Percentiles rank a stretch among this genome's conserved stretches.
These are phyloP conservation scores for Hygrophoropsis aurantiaca DNA, from an alignment of 768 basidiomycete genomes.

Conservation along the genomic window DNA sequence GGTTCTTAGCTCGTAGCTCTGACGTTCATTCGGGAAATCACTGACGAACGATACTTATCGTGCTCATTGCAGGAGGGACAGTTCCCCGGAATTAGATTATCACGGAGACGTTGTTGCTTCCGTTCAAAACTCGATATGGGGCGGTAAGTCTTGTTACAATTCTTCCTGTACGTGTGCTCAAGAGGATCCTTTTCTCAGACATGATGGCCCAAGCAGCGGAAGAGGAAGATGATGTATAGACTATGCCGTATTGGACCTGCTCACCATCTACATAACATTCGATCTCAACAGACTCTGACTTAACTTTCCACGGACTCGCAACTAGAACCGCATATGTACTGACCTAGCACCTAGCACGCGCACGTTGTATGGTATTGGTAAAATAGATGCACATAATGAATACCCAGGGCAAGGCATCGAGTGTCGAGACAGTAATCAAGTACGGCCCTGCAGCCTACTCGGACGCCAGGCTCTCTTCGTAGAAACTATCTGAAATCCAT, in stretches of 20 bases:
- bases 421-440: too few species aligned
- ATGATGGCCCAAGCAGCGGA: conserved; percentile 49
- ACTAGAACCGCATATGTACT: not conserved
- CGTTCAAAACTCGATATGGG: conserved; percentile 71
- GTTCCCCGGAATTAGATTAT: conserved; percentile 11
- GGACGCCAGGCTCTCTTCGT: conserved; percentile 24
- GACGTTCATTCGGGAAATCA: not conserved
- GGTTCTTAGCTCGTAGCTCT: conserved; percentile 19
- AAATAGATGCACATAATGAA: too few species aligned
- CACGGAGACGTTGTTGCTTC: conserved; percentile 47
- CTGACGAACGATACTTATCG: not conserved
- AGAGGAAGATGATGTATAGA: conserved; percentile 35
- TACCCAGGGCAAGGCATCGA: too few species aligned
- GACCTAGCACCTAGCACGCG: not conserved
- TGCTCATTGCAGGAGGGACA: conserved; percentile 7
- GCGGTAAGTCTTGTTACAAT: conserved; percentile 44
- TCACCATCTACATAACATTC: not conserved
- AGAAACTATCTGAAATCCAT: conserved; percentile 69
- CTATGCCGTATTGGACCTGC: not conserved
- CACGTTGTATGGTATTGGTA: too few species aligned
- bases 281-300: not conserved
- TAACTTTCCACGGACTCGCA: conserved; percentile 9
- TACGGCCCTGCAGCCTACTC: conserved; percentile 11
- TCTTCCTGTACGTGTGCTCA: not conserved
- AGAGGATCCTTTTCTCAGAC: conserved; percentile 16